Evolutionary conservation across 208 protist genomes (phyloP).

Genomic region (Acanthamoeba rhysodes): DNA sequence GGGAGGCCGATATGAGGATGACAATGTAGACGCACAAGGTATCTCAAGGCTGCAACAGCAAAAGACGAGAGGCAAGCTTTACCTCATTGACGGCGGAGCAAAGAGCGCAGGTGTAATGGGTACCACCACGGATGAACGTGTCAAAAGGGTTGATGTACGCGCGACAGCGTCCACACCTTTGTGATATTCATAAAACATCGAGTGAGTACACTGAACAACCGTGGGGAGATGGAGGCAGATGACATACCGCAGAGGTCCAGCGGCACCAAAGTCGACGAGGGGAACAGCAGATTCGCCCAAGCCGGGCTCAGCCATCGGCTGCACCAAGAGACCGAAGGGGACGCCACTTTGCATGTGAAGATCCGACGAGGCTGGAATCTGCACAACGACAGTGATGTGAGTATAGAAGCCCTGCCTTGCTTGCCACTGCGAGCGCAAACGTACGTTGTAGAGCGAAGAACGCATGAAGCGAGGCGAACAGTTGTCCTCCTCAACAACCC

Average conservation of each 20-base stretch:
- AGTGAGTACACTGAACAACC: not conserved
- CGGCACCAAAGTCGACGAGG: slow-evolving; percentile 8
- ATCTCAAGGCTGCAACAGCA: not conserved
- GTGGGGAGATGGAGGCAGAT: not conserved
- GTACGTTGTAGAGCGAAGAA: slow-evolving; percentile 64
- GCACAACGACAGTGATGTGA: not conserved
- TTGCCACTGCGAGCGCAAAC: not conserved
- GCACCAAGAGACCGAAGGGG: slow-evolving; percentile 61
- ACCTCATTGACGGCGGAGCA: slow-evolving; percentile 96
- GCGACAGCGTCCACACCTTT: slow-evolving; percentile 91
- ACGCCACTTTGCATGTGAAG: slow-evolving; percentile 41
- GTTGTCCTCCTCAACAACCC: slow-evolving; percentile 67
- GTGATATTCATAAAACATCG: not conserved
- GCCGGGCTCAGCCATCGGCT: slow-evolving; percentile 73
- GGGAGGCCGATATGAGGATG: not conserved
- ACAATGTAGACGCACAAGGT: not conserved
- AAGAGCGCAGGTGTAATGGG: slow-evolving; percentile 96
- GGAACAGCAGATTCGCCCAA: slow-evolving; percentile 15
- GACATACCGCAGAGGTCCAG: not conserved
- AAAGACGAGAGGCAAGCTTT: not conserved
- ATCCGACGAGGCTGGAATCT: slow-evolving; percentile 50
- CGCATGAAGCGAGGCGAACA: slow-evolving; percentile 75
- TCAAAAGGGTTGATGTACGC: slow-evolving; percentile 99
- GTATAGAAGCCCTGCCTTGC: not conserved
- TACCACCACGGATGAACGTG: slow-evolving; percentile 94